Percentiles rank a stretch among this genome's conserved stretches.
Conservation (phyloP, 2,329 filamentous ascomycete species). For the Arachnopeziza araneosa region DNA sequence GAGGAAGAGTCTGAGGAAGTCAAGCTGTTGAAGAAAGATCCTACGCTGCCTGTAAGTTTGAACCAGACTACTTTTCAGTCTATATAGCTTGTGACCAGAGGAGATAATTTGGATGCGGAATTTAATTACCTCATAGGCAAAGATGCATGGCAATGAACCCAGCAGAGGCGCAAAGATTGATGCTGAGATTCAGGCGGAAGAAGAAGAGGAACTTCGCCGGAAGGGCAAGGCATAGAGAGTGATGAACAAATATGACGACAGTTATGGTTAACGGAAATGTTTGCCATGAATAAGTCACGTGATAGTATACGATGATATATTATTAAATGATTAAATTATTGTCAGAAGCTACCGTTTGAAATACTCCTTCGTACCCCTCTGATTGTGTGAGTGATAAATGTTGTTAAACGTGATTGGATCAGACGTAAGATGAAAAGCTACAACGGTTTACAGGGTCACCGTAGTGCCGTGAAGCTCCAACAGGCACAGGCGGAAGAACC, state of each 20-base stretch:
- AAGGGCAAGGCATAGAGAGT: constrained; percentile 37
- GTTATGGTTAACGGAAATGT: too few relatives aligned
- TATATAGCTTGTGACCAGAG: background rate
- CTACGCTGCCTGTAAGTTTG: constrained; percentile 49
- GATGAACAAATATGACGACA: too few relatives aligned
- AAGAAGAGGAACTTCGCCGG: constrained; percentile 61
- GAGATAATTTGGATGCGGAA: background rate
- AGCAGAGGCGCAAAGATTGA: constrained; percentile 68
- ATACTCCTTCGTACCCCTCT: too few relatives aligned
- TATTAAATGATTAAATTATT: too few relatives aligned
- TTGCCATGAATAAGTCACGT: background rate
- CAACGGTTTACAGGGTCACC: background rate
- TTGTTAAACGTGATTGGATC: background rate
- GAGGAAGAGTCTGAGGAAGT: constrained; percentile 34
- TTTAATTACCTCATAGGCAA: constrained; percentile 40
- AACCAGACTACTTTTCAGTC: background rate
- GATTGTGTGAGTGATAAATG: background rate
- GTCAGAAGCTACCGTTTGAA: too few relatives aligned
- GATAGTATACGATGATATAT: too few relatives aligned
- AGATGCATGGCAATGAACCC: constrained; percentile 66
- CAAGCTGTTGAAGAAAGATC: constrained; percentile 38
- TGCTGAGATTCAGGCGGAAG: constrained; percentile 61
- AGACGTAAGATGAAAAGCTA: background rate
- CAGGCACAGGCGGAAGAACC: background rate
- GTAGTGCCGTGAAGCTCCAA: background rate